Evolutionary conservation across 345 rosid species (phyloP), one percentile per base, ranked within the genome.

Genomic region (Gossypium herbaceum): DNA sequence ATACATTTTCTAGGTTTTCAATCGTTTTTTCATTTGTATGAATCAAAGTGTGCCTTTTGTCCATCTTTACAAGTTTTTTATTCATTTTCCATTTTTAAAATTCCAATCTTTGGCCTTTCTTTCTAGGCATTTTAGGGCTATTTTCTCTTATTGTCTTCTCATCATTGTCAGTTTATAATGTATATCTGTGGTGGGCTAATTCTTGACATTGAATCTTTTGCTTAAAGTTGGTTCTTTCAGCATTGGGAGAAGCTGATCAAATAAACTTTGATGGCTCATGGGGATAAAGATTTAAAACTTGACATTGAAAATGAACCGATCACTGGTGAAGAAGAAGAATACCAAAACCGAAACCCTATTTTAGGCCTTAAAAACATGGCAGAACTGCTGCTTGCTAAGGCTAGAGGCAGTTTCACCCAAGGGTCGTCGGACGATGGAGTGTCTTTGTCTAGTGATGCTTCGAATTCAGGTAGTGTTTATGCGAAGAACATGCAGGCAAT

Each of bases 271-370:
- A 76, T 78, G 65, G 83, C 75, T 63, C 77, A 75, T 34, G 71
- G 69, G 73, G 84, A 58, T 16, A 73, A 73, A 43, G 90, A 81
- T 75, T 76, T 84, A 52, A 89, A 85, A 34, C 80, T 87, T 76
- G 96, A 90, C 85, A 91, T 91, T 39, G 98, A 94, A 83, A 82
- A 77, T 68, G 97, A 96, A 57, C 54, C 73, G 17, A 15, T 70
- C 2, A 77, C 72, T 79, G 73, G 74, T 78, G 81, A n/a, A 62
- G 68, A 70, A 55, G 68, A 70, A 55, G 84, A 82, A 56, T 83
- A 80, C 79, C 47, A 62, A 5, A 79, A 84, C 2, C 78, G 80
- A 47, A 80, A 83, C 4, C 19, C 9, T 22, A 0, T 22, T 67
- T 67, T 29, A 47, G 56, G 41, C 34, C 12, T 68, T 48, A 68